Evolutionary conservation across 1,139 yeast genomes (phyloP), one percentile per base, ranked within the genome.

Genomic region (Candida sp.): DNA sequence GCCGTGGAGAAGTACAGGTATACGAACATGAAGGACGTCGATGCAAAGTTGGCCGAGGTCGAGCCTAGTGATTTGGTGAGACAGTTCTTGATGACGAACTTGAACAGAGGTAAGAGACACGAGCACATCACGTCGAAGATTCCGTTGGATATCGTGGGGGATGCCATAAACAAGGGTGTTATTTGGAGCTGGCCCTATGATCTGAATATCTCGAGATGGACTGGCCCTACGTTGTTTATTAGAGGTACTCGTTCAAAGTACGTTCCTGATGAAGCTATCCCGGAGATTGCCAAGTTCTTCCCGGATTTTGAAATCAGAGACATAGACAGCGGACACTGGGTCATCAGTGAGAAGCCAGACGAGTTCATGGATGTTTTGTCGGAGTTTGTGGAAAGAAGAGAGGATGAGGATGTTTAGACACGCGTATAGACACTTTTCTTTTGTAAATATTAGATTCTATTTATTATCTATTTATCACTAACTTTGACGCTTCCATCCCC

Each of bases 311-410:
- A 83, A 54, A 70, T 90, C 9, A 76, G 81, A 46, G 97, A 90
- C 61, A 75, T 94, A 31, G 86, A 90, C 27, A 82, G 92, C 2
- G 98, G 98, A 1, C 99, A 94, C 68, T 94, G 98, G 97, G 82
- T 90, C 26, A 88, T 88, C 58, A 83, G 89, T 52, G 96, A 90
- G 61, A 84, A 86, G 57, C 96, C 97, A 0, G 59, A 72, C 4
- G 93, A 85, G 60, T 89, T 91, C 56, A 73, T 86, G 44, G 83
- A 78, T 4, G 70, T 70, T 5, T 80, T 88, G 25, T 72, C 72
- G 17, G 85, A 84, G 33, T 90, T 83, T 70, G 73, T 89, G 26
- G 83, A 80, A 54, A 72, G 81, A 54, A 74, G 78, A 51, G 89
- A 84, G 59, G 88, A 84, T 49, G 64, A 54, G 25, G 33, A 40